These are phyloP conservation scores for Sclerotinia subarctica DNA, from an alignment of 2,329 filamentous ascomycete species.

Conservation along the genomic window DNA sequence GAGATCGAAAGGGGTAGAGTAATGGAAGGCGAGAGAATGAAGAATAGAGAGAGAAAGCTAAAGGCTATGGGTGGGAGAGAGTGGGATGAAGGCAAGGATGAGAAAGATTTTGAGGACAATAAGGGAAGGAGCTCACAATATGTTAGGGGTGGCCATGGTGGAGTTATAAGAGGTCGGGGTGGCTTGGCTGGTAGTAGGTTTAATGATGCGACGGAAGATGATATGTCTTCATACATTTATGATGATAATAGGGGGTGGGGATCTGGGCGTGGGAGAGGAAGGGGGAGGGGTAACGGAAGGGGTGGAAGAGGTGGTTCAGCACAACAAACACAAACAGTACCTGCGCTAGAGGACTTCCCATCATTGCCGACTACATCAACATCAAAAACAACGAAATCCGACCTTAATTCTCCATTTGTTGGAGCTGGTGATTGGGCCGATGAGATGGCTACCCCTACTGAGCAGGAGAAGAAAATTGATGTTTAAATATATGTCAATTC, in stretches of 20 bases:
- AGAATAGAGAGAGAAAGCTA: conserved; percentile 39
- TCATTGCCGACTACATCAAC: conserved; percentile 23
- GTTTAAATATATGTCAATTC: background rate
- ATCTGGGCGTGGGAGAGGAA: conserved; percentile 18
- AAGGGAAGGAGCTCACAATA: conserved; percentile 33
- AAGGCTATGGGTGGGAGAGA: conserved; percentile 37
- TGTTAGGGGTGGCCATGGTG: conserved; percentile 35
- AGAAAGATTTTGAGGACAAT: conserved; percentile 36
- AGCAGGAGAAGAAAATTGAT: conserved; percentile 27
- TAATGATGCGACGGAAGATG: conserved; percentile 23
- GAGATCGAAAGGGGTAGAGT: conserved; percentile 34
- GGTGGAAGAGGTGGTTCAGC: conserved; percentile 28
- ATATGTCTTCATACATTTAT: conserved; percentile 6
- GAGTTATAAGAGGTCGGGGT: conserved; percentile 28
- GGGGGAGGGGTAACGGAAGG: conserved; percentile 9
- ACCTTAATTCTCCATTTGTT: conserved; percentile 18
- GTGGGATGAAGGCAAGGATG: conserved; percentile 39
- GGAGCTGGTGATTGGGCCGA: conserved; percentile 35
- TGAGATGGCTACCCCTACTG: conserved; percentile 35
- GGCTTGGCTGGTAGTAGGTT: conserved; percentile 19
- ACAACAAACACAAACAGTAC: conserved; percentile 21
- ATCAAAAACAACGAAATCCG: conserved; percentile 18
- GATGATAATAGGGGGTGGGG: conserved; percentile 30
- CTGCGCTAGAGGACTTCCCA: conserved; percentile 33
- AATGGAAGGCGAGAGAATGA: conserved; percentile 39